Base-by-base conservation (phyloP, 257 asterid species). In the Orobanche coerulescens region DNA sequence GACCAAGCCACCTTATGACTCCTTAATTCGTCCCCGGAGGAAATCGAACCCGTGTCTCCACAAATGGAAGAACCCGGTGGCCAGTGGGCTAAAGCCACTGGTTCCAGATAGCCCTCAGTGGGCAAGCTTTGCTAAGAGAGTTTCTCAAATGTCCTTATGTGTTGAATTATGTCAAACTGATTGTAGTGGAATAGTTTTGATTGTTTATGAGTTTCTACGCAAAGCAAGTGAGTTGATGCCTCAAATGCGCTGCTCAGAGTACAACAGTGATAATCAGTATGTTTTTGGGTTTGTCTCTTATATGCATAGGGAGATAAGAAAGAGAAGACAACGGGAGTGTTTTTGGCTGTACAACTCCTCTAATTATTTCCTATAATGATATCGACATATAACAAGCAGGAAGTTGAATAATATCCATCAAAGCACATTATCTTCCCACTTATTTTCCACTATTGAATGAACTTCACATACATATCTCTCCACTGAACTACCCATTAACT, bases 241-340 rank as follows among this genome's bases (percentile, higher is more conserved):
- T n/a, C n/a, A n/a, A n/a, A n/a, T n/a, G 18, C 24, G 16, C 16
- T 19, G 44, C 31, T 59, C 10, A n/a, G 13, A 46, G 19, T 26
- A 42, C 23, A 57, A 34, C 39, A 55, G 48, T 63, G 70, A 9
- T 33, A 44, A 16, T 42, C 39, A 51, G 62, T 59, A 36, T 49
- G 40, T 46, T 36, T 14, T 9, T 36, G 65, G 36, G 6, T 3
- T 48, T 33, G 22, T 48, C 44, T 37, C 3, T 37, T 37, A 37
- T 4, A 12, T 8, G 44, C 14, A 37, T 15, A 14, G 51, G 16
- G 22, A 14, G 51, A 15, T 23, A 44, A 44, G 44, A n/a, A 37
- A 37, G 14, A 37, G 14, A 37, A 37, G 44, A 12, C 13, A n/a
- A n/a, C n/a, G n/a, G n/a, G n/a, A 4, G 3, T 37, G 8, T 4